Evolutionary conservation across 306 rosid genomes (phyloP), one percentile per base, ranked within the genome.

Genomic region (Luffa aegyptiaca): DNA sequence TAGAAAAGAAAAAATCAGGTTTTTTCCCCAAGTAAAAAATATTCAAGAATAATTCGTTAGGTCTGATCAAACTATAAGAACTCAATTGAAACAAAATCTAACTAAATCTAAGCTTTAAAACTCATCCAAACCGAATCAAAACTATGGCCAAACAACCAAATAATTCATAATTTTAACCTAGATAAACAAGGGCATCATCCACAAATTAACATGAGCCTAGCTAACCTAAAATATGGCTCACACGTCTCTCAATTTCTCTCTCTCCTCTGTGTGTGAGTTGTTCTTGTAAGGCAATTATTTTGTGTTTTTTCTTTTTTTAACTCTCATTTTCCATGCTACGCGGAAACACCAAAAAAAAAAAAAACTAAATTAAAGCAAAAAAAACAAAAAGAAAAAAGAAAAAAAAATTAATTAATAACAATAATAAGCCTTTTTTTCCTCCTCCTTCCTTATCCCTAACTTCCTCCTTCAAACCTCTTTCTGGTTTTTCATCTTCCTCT

Each of bases 211-310:
- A 69, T 9, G 53, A 69, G 31, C 75, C 70, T 18, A 44, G 31
- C 31, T 26, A 26, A 26, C 31, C 31, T 26, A 26, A 26, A 26
- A 41, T 8, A 13, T 64, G 75, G 53, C 53, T 69, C 75, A 41
- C 75, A 44, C 75, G 75, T 69, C 37, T 69, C 36, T 68, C 52
- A 41, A 46, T n/a, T 21, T 69, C 75, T 69, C 75, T 69, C 75
- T 41, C 9, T 69, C 75, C 2, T 44, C 10, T 14, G 45, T 69
- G 35, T 44, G 9, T 69, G 75, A 42, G 75, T 69, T 69, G 75
- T 63, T 52, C 14, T 51, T 39, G 4, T 57, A 57, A n/a, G 63
- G 63, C 13, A 39, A 39, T 39, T 39, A 39, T 2, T 48, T 48
- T 48, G 10, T 21, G 7, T 10, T 7, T 66, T 66, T 37, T 39